Conservation (phyloP, 2,329 filamentous ascomycete genomes). For the Colletotrichum kahawae region DNA sequence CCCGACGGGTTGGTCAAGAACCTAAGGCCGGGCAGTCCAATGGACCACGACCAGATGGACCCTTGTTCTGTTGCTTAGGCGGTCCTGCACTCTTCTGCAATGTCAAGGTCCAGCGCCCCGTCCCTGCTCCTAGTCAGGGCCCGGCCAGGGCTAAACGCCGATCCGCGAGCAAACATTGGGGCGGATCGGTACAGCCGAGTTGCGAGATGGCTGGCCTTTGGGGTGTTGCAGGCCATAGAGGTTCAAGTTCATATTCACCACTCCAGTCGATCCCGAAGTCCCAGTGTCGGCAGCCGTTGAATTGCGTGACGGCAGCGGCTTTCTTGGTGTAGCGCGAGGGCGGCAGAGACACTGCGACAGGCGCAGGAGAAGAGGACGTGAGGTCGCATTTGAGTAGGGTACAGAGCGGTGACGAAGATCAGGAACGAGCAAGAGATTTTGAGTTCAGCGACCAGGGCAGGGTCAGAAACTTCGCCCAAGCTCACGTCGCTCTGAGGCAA, state of each 20-base stretch:
- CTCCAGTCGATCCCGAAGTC: not conserved
- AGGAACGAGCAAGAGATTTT: not conserved
- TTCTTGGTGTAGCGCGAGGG: not conserved
- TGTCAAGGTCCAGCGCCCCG: not conserved
- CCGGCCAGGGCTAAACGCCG: slow-evolving; percentile 7
- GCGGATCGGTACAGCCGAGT: not conserved
- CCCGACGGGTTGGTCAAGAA: slow-evolving; percentile 19
- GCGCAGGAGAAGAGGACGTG: not conserved
- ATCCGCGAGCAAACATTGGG: slow-evolving; percentile 5
- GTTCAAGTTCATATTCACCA: not conserved
- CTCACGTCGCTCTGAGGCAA: not conserved
- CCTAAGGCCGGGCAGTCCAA: not conserved
- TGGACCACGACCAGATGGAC: not conserved
- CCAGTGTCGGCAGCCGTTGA: not conserved
- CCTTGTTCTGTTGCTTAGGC: slow-evolving; percentile 1
- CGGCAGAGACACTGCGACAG: not conserved
- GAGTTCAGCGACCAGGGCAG: slow-evolving; percentile 10
- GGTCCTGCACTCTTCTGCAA: not conserved
- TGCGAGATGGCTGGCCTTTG: not conserved
- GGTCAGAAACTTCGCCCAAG: not conserved
- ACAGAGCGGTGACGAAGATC: slow-evolving; percentile 1
- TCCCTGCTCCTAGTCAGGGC: not conserved
- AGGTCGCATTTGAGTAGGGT: slow-evolving; percentile 12
- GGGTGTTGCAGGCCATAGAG: not conserved
- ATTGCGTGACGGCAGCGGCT: not conserved